Evolutionary conservation across 345 rosid genomes (phyloP), one percentile per base, ranked within the genome.

Genomic region (Xanthoceras sorbifolium): DNA sequence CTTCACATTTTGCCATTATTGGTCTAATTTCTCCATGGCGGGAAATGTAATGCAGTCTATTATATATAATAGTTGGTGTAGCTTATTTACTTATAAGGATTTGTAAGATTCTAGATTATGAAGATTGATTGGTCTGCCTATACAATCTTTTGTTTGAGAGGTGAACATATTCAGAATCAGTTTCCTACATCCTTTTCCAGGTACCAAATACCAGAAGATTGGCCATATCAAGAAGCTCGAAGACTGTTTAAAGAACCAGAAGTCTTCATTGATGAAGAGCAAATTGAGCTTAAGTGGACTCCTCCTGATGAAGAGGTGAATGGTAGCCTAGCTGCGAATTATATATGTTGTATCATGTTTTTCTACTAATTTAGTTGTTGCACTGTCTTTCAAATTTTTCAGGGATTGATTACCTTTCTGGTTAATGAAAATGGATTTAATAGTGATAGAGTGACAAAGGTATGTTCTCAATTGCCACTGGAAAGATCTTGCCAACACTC

Each of bases 341-440:
- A 29, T 54, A 20, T 65, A 72, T 74, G 57, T 44, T 25, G 12
- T 48, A 69, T 69, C 38, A 9, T 25, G 17, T 46, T 31, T 20
- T 36, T 28, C 40, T 9, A 55, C 36, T 62, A 17, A 22, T 29
- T 81, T 22, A 15, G 6, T 3, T 5, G 34, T 38, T 59, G 52
- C 57, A 34, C 61, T 73, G 15, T 9, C 70, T 73, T 67, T 73
- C 1, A 0, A n/a, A 20, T 68, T 68, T 62, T 70, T 80, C 72
- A 92, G 97, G 93, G 93, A 10, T 77, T 92, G 77, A 78, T 90
- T 42, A 61, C 86, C 42, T 91, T 90, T 81, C 84, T 96, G 77
- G 95, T 96, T 80, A 90, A 85, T 85, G 98, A 92, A 86, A 93
- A 96, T 85, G 99, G 98, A 75, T 92, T 96, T 89, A 92, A 85